These are phyloP conservation scores for Phytopythium helicoides DNA, from an alignment of 352 stramenopile genomes.

Conservation along the genomic window DNA sequence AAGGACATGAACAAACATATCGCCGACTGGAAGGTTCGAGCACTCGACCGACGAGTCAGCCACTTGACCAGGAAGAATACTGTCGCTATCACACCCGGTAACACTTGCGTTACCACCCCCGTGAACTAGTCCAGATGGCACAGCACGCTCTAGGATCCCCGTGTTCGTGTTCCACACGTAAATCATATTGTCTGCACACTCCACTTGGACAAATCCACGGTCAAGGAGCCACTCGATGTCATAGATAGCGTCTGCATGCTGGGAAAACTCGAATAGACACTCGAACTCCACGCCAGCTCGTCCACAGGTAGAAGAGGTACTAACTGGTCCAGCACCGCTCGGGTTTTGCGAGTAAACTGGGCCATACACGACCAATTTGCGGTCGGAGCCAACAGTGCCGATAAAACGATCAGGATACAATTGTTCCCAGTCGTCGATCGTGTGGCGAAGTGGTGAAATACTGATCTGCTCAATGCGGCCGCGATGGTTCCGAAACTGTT, in stretches of 20 bases:
- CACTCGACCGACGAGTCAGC: conserved; percentile 27
- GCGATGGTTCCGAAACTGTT: conserved; percentile 60
- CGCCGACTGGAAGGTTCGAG: conserved; percentile 52
- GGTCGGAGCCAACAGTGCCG: conserved; percentile 57
- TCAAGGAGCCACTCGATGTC: conserved; percentile 64
- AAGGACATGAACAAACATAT: conserved; percentile 53
- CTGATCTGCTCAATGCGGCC: conserved; percentile 63
- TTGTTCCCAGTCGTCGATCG: conserved; percentile 12
- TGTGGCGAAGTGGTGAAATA: conserved; percentile 40
- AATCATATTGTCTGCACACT: conserved; percentile 73
- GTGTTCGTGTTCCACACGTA: conserved; percentile 80
- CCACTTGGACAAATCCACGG: conserved; percentile 50
- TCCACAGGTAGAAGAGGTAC: background rate
- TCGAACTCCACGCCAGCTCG: conserved; percentile 47
- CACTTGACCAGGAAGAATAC: background rate
- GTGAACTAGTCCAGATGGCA: conserved; percentile 54
- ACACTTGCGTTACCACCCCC: conserved; percentile 33
- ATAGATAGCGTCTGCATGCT: conserved; percentile 53
- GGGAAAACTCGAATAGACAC: conserved; percentile 57
- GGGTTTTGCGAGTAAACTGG: conserved; percentile 52
- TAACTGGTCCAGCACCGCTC: conserved; percentile 9
- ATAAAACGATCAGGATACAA: conserved; percentile 55
- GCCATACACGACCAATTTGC: conserved; percentile 57
- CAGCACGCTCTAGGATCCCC: conserved; percentile 64
- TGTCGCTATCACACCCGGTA: conserved; percentile 5